A percentile compares a stretch with the other conserved stretches of the same genome.
Evolutionary conservation across 805 yeast species (phyloP).

Genomic region (Pichia pseudocactophila): DNA sequence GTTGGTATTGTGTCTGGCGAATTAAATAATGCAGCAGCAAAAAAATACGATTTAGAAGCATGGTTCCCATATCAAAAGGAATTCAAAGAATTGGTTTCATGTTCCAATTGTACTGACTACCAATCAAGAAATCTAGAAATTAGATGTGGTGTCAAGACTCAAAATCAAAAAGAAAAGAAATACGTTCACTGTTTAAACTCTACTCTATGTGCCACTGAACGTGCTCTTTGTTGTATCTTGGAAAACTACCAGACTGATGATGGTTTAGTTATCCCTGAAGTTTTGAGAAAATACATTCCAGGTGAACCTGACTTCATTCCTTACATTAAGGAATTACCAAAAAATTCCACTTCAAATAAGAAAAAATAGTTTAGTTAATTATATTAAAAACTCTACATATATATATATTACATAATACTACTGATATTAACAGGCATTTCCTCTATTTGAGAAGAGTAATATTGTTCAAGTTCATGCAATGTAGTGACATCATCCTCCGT

Average conservation of each 20-base stretch:
- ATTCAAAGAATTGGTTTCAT: slow-evolving; percentile 94
- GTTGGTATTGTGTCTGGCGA: slow-evolving; percentile 98
- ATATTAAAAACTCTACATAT: neutral
- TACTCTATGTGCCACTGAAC: slow-evolving; percentile 94
- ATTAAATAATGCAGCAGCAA: slow-evolving; percentile 97
- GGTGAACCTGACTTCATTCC: slow-evolving; percentile 98
- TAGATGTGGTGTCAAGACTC: slow-evolving; percentile 95
- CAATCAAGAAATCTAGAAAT: slow-evolving; percentile 98
- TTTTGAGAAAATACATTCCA: slow-evolving; percentile 90
- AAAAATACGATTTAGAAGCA: slow-evolving; percentile 97
- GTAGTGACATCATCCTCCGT: slow-evolving; percentile 68
- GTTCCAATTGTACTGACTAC: slow-evolving; percentile 98
- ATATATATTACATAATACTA: slow-evolving; percentile 15
- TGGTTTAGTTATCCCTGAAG: slow-evolving; percentile 90
- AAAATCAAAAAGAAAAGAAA: slow-evolving; percentile 91
- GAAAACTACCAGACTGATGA: slow-evolving; percentile 98
- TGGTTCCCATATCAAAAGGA: slow-evolving; percentile 99
- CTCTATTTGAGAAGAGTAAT: slow-evolving; percentile 80
- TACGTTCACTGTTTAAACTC: slow-evolving; percentile 98
- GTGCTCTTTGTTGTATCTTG: slow-evolving; percentile 93
- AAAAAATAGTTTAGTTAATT: slow-evolving; percentile 26
- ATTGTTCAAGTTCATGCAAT: slow-evolving; percentile 80
- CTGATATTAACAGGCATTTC: slow-evolving; percentile 71
- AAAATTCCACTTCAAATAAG: slow-evolving; percentile 82
- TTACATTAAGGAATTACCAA: slow-evolving; percentile 81